These are phyloP conservation scores for Pseudogymnoascus destructans DNA, from an alignment of 2,329 filamentous ascomycete genomes.

Conservation along the genomic window DNA sequence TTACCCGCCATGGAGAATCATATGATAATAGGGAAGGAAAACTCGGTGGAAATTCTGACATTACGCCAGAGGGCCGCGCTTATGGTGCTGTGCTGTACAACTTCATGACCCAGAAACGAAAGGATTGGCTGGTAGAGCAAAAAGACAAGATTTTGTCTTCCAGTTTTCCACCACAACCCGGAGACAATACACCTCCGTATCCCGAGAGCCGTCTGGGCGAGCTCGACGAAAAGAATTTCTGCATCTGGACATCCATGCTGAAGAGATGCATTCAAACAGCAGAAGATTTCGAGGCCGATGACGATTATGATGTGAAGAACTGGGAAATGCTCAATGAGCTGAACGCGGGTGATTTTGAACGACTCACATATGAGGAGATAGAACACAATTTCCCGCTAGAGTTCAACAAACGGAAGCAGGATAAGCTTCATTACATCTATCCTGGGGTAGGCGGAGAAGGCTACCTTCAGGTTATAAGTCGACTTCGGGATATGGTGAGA, in stretches of 20 bases:
- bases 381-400: slow-evolving; percentile 65
- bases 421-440: slow-evolving; percentile 95
- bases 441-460: slow-evolving; percentile 91
- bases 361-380: slow-evolving; percentile 89
- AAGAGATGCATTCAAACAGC: slow-evolving; percentile 79
- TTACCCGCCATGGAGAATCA: slow-evolving; percentile 88
- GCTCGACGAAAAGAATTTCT: slow-evolving; percentile 75
- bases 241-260: slow-evolving; percentile 97
- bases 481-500: slow-evolving; percentile 85
- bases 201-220: slow-evolving; percentile 59
- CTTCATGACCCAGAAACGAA: slow-evolving; percentile 72
- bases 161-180: slow-evolving; percentile 78
- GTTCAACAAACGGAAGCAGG: slow-evolving; percentile 61
- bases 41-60: slow-evolving; percentile 77
- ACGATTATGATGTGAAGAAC: slow-evolving; percentile 91
- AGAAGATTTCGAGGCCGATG: slow-evolving; percentile 76
- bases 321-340: slow-evolving; percentile 98
- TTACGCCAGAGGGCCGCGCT: slow-evolving; percentile 65
- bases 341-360: slow-evolving; percentile 84
- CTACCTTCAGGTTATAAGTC: slow-evolving; percentile 93
- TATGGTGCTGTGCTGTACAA: slow-evolving; percentile 69
- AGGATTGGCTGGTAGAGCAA: slow-evolving; percentile 72
- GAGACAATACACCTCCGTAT: slow-evolving; percentile 89
- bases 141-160: slow-evolving; percentile 62
- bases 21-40: slow-evolving; percentile 75